A percentile compares a stretch with the other conserved stretches of the same genome.
These are phyloP conservation scores for Fusarium sp. DNA, from an alignment of 2,329 filamentous ascomycete genomes.

Conservation along the genomic window DNA sequence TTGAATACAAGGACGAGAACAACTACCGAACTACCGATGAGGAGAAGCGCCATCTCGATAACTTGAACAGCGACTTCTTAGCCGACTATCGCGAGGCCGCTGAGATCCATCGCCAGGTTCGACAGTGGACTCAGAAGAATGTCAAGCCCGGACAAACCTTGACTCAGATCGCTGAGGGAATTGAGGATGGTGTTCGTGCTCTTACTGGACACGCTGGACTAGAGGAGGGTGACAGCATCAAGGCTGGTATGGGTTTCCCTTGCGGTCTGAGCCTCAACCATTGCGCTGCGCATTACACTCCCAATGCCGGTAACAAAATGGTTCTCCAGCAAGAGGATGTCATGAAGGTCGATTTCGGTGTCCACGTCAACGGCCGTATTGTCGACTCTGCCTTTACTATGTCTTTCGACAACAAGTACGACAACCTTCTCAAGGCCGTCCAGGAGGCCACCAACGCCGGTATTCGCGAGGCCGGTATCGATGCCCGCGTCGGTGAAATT, in stretches of 20 bases:
- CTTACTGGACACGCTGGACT: constrained; percentile 81
- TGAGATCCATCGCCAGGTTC: constrained; percentile 90
- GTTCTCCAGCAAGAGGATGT: constrained; percentile 78
- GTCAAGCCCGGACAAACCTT: constrained; percentile 84
- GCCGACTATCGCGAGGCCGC: constrained; percentile 84
- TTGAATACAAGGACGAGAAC: constrained; percentile 82
- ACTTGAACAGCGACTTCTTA: constrained; percentile 83
- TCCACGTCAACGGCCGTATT: constrained; percentile 82
- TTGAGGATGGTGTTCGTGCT: constrained; percentile 83
- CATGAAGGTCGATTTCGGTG: constrained; percentile 85
- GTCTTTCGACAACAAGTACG: constrained; percentile 78
- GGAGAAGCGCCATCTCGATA: constrained; percentile 85
- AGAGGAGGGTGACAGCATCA: constrained; percentile 79
- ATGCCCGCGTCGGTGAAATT: constrained; percentile 88
- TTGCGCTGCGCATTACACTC: constrained; percentile 87
- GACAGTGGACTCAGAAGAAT: constrained; percentile 82
- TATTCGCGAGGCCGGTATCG: constrained; percentile 85
- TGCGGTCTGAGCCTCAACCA: constrained; percentile 86
- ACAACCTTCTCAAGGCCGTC: constrained; percentile 78
- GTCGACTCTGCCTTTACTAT: constrained; percentile 86
- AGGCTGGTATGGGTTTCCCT: constrained; percentile 87
- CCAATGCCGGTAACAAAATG: constrained; percentile 86
- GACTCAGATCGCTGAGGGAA: constrained; percentile 86
- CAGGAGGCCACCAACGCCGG: constrained; percentile 86
- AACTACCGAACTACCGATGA: constrained; percentile 81